Base-by-base conservation (phyloP, 768 basidiomycete species). In the Leccinum subtestaceum region DNA sequence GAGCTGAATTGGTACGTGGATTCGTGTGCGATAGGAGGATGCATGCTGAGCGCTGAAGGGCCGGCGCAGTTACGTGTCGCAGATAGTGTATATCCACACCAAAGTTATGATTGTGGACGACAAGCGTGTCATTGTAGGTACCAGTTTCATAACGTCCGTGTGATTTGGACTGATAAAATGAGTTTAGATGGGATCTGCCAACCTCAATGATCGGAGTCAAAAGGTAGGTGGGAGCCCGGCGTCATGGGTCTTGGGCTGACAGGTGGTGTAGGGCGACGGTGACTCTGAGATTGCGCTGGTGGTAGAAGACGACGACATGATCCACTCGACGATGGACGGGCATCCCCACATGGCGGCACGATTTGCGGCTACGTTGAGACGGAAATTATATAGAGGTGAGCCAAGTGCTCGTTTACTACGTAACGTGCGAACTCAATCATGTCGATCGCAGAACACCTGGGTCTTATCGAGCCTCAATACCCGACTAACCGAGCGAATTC, bases 101-200 rank as follows among this genome's bases (percentile, higher is more conserved):
- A 94, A 94, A 77, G 71, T 96, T 25, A 96, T 97, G 95, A 91
- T 96, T 55, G 92, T 97, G 36, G 95, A 97, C 67, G 95, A 98
- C 69, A 80, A 84, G 32, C 80, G 87, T 36, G 94, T 97, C 48
- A 93, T 98, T 63, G 91, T 93, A 64, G 53, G 90, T 80, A 1
- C 27, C 21, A 0, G 10, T 19, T 21, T 52, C 29, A 11, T 50
- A 43, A 6, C 19, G 17, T 38, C 15, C 5, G 43, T 59, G 19
- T 54, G 36, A 34, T 55, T 46, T 38, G 38, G 25, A 50, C 61
- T 56, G 29, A 65, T 50, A 27, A 59, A 21, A 19, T 19, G 13
- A 21, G 6, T 36, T 15, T 27, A 93, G 91, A 90, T 95, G 81
- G 95, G 96, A 34, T 94, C 91, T 45, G 95, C 96, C 15, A 98